Base-by-base conservation (phyloP, 2,329 filamentous ascomycete species). In the Taxawa tesnikishii region DNA sequence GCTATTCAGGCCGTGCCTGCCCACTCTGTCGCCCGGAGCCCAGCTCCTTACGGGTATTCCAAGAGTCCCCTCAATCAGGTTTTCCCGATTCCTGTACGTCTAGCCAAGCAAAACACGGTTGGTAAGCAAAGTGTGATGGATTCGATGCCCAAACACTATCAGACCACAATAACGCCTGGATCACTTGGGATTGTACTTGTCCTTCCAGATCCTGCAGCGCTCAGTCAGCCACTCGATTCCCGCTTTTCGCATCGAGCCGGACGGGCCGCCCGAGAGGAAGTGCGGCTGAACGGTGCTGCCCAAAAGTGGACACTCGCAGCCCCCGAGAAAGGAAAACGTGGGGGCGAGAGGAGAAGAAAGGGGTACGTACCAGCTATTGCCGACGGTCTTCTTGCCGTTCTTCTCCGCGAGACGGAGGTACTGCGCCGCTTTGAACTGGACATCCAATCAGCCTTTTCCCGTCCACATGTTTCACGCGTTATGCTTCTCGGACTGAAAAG, bases 351-450 rank as follows among this genome's bases (percentile, higher is more conserved):
- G 12, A 11, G 19, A 15, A 32, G 26, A 15, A 14, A 23, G 8
- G 29, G 15, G 31, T 25, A 72, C 82, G 58, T 77, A 94, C 88
- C 90, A 98, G 47, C 83, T 81, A 63, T 96, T 94, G 40, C 90
- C 90, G 42, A 96, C 65, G 34, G 76, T 85, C 65, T 93, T 94
- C 59, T 78, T 81, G 31, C 88, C 88, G 52, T 78, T 82, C 50
- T 83, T 69, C 61, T 96, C 90, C 23, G 90, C 87, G 49, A 88
- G 70, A 49, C 88, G 83, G 57, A 94, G 84, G 62, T 94, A 94
- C 58, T 81, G 83, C 45, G 90, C 87, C 48, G 90, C 67, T 59
- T 67, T 72, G 62, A 75, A 83, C 82, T 87, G 56, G 46, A 40
- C 32, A 32, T 30, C 37, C 38, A 37, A 34, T 40, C 31, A 34